These are phyloP conservation scores for Trichophyton rubrum DNA, from an alignment of 2,329 filamentous ascomycete genomes.

Conservation along the genomic window DNA sequence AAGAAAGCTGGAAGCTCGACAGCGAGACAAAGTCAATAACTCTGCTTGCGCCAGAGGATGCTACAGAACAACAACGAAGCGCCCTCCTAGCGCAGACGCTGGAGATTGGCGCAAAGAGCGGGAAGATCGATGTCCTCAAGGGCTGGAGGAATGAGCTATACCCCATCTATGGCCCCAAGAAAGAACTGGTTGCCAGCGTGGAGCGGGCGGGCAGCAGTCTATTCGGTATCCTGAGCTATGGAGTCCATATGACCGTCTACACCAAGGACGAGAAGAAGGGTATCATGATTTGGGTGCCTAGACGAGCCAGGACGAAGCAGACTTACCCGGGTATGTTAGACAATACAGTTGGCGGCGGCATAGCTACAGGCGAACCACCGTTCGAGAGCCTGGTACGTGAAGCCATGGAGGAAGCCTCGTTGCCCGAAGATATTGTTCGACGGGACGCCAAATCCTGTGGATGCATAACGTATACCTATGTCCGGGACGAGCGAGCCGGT, in stretches of 20 bases:
- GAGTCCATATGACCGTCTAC: conserved; percentile 70
- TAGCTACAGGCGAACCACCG: conserved; percentile 67
- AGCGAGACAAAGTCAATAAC: conserved; percentile 48
- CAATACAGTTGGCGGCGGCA: conserved; percentile 80
- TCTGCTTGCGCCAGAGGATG: conserved; percentile 43
- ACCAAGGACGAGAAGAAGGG: conserved; percentile 43
- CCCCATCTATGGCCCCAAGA: conserved; percentile 56
- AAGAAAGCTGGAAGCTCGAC: conserved; percentile 49
- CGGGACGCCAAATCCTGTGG: conserved; percentile 48
- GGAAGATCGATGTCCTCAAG: conserved; percentile 58
- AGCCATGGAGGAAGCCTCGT: conserved; percentile 73
- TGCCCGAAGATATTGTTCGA: conserved; percentile 59
- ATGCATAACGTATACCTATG: conserved; percentile 71
- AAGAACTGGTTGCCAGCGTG: conserved; percentile 53
- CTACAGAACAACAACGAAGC: conserved; percentile 52
- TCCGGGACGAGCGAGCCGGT: conserved; percentile 61
- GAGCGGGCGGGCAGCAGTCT: conserved; percentile 64
- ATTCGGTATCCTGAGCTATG: conserved; percentile 65
- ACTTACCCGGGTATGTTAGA: conserved; percentile 89
- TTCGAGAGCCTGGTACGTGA: conserved; percentile 77
- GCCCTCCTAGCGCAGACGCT: conserved; percentile 45
- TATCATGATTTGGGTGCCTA: conserved; percentile 73
- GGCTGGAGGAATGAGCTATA: conserved; percentile 76
- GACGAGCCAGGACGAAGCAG: conserved; percentile 61
- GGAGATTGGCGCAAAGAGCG: conserved; percentile 54